Percentiles rank a stretch among this genome's conserved stretches.
phyloP scores from a whole-genome alignment of 75 land plant genomes.

The Sequoiadendron giganteum region DNA sequence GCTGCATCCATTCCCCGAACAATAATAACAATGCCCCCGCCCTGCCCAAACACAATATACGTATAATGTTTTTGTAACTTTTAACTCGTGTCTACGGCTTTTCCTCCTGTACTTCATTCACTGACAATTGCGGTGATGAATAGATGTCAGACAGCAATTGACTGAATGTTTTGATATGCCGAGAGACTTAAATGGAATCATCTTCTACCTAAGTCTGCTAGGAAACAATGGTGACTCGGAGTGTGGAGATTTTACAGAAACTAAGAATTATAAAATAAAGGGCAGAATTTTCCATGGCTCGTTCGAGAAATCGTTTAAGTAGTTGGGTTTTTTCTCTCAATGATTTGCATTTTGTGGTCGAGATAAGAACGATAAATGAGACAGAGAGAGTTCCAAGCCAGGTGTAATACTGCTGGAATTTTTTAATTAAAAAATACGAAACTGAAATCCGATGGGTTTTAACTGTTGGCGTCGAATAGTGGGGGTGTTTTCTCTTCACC shows the following conservation, averaged over 20 bases:
- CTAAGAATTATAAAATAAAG: neutral
- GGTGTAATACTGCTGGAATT: neutral
- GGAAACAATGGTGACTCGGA: neutral
- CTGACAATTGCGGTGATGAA: neutral
- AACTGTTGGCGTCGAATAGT: no score
- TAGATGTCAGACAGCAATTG: neutral
- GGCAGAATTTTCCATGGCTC: neutral
- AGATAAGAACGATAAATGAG: neutral
- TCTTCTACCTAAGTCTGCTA: neutral
- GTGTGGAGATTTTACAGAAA: neutral
- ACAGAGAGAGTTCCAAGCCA: neutral
- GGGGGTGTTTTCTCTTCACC: no score
- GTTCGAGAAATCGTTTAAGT: neutral
- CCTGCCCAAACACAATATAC: neutral
- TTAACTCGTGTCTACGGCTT: neutral
- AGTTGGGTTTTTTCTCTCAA: neutral
- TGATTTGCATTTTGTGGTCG: neutral
- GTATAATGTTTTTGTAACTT: neutral
- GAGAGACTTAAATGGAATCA: neutral
- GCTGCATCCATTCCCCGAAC: constrained; percentile 52
- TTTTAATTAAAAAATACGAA: neutral
- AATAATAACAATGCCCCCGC: neutral
- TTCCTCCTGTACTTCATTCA: neutral
- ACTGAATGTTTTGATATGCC: neutral
- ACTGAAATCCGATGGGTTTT: no score